These are phyloP conservation scores for Fomitopsis serialis DNA, from an alignment of 768 basidiomycete species.

Conservation along the genomic window DNA sequence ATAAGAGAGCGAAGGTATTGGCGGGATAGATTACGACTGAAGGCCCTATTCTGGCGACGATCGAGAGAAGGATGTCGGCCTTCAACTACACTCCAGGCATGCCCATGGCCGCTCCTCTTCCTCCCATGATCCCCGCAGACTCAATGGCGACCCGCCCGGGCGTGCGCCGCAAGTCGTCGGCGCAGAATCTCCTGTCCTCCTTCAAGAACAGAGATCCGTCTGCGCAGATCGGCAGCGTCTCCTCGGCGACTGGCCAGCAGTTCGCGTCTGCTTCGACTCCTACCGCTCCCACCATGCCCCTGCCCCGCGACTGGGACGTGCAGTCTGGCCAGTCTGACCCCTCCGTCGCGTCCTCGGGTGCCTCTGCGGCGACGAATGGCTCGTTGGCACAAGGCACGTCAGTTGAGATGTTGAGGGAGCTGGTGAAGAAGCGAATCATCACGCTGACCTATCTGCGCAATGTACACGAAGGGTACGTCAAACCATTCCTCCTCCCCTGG, in stretches of 20 bases:
- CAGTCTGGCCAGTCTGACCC: constrained; percentile 57
- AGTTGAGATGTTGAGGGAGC: constrained; percentile 72
- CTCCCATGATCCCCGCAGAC: constrained; percentile 22
- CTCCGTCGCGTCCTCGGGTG: constrained; percentile 12
- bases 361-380: constrained; percentile 11
- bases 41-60: neutral
- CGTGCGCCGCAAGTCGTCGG: constrained; percentile 83
- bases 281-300: constrained; percentile 24
- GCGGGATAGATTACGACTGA: neutral
- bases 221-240: constrained; percentile 13
- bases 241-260: constrained; percentile 25
- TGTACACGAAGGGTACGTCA: constrained; percentile 78
- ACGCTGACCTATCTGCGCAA: constrained; percentile 82
- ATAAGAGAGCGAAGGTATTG: neutral
- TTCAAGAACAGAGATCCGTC: constrained; percentile 44
- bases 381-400: constrained; percentile 51
- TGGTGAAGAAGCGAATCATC: constrained; percentile 79
- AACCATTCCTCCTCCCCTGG: neutral
- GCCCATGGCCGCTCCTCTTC: constrained; percentile 22
- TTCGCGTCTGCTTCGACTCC: constrained; percentile 22
- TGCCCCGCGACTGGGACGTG: constrained; percentile 62
- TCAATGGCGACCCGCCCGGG: constrained; percentile 14
- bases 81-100: constrained; percentile 17
- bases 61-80: constrained; percentile 9
- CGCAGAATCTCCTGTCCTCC: constrained; percentile 74